Evolutionary conservation across 495 filamentous ascomycete genomes (phyloP), one percentile per base, ranked within the genome.

Genomic region (Aspergillus diversus): DNA sequence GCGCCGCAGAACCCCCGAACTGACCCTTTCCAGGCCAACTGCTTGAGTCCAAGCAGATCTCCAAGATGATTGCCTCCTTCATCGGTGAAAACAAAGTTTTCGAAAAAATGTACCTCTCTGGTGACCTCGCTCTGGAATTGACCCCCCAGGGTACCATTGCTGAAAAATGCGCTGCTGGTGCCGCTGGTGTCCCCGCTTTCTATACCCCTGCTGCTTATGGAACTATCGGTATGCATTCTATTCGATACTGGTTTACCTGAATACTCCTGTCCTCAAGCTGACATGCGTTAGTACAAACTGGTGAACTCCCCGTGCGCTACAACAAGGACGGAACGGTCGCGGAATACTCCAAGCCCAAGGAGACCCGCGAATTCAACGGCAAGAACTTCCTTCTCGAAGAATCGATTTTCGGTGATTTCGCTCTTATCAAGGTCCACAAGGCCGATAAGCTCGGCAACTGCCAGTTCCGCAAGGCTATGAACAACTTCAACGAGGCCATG

Each of bases 401-500:
- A 73, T 83, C 87, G 54, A 92, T 95, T 71, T 84, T 83, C 33
- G 92, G 90, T 63, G 92, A 97, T 78, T 92, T 91, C 71, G 92
- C 92, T 55, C 92, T 97, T 68, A 83, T 96, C 56, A 92, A 93
- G 76, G 92, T 89, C 1, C 91, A 87, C 83, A 92, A 91, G 76
- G 92, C 90, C 56, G 92, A 97, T 77, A 83, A 86, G 64, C 85
- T 94, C 2, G 92, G 92, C n/a, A 96, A 96, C 80, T 92, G 89
- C 76, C 87, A 90, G 73, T 96, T 96, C 84, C 87, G 92, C 39
- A 89, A 90, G 66, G 83, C 92, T 3, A 91, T 90, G 39, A 87
- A 89, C 74, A 94, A 94, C 76, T 96, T 96, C 84, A 94, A 94
- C 74, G 90, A 90, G 61, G 89, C 87, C 59, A 96, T 96, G 92